These are phyloP conservation scores for Parsonsia alboflavescens DNA, from an alignment of 257 asterid genomes.

Conservation along the genomic window DNA sequence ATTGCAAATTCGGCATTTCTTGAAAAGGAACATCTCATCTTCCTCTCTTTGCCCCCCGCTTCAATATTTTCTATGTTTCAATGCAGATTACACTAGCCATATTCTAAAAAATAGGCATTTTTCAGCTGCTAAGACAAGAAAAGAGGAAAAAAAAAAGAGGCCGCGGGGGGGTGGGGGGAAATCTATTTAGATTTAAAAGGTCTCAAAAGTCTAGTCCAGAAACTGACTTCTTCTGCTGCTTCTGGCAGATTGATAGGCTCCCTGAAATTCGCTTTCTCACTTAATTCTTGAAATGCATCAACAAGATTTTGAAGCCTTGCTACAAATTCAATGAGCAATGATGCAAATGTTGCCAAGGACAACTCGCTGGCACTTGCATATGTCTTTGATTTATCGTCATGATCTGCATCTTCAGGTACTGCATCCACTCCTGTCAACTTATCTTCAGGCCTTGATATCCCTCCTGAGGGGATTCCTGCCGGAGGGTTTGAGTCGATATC, in stretches of 20 bases:
- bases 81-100: neutral
- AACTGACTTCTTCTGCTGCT: conserved; percentile 18
- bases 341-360: conserved; percentile 73
- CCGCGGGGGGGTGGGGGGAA: too few species aligned
- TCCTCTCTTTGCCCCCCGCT: neutral
- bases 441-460: conserved; percentile 27
- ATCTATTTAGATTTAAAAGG: conserved; percentile 18
- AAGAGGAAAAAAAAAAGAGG: too few species aligned
- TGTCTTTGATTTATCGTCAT: conserved; percentile 47
- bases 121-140: neutral
- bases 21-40: neutral
- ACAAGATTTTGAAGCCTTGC: conserved; percentile 81
- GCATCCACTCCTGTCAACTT: conserved; percentile 22
- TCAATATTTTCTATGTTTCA: neutral
- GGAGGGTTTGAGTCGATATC: conserved; percentile 5
- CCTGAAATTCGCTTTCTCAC: conserved; percentile 55
- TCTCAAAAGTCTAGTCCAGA: conserved; percentile 40
- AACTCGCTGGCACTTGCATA: conserved; percentile 70
- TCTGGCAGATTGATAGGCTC: conserved; percentile 34
- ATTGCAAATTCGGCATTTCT: neutral
- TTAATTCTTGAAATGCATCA: conserved; percentile 56
- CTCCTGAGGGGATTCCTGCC: conserved; percentile 13
- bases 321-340: conserved; percentile 64
- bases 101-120: neutral
- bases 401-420: conserved; percentile 15